These are phyloP conservation scores for Phyllosticta capitalensis DNA, from an alignment of 2,329 filamentous ascomycete species.

Conservation along the genomic window DNA sequence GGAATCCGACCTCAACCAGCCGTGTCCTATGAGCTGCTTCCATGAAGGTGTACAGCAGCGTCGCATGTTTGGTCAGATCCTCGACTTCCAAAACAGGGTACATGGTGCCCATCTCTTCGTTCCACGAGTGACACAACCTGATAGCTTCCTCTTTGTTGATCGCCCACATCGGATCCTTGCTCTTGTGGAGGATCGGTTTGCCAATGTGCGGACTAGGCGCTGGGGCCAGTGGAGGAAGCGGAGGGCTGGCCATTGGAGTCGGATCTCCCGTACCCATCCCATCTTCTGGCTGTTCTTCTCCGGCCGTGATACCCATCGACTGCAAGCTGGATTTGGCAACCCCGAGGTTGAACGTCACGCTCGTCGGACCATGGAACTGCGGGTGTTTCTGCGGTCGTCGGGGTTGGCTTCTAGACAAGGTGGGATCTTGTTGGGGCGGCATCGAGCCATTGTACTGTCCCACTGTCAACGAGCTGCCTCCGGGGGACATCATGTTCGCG, in stretches of 20 bases:
- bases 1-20: conserved; percentile 44
- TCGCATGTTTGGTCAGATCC: conserved; percentile 59
- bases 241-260: conserved; percentile 41
- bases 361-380: conserved; percentile 75
- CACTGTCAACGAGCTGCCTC: conserved; percentile 9
- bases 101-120: conserved; percentile 88
- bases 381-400: conserved; percentile 39
- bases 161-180: conserved; percentile 70
- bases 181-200: conserved; percentile 29
- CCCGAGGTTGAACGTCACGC: conserved; percentile 73
- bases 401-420: conserved; percentile 7
- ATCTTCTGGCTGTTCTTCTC: conserved; percentile 55
- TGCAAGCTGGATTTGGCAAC: conserved; percentile 80
- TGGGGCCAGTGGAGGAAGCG: conserved; percentile 21
- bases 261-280: conserved; percentile 42
- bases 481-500: conserved; percentile 12
- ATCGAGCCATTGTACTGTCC: conserved; percentile 29
- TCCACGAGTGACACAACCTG: conserved; percentile 67
- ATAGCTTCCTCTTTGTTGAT: conserved; percentile 71
- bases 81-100: conserved; percentile 77
- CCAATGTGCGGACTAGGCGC: conserved; percentile 7
- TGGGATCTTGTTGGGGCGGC: conserved; percentile 16
- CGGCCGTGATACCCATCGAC: conserved; percentile 73
- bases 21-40: conserved; percentile 54
- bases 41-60: conserved; percentile 61